Conservation (phyloP, 352 stramenopile species). For the Phytophthora citricola region DNA sequence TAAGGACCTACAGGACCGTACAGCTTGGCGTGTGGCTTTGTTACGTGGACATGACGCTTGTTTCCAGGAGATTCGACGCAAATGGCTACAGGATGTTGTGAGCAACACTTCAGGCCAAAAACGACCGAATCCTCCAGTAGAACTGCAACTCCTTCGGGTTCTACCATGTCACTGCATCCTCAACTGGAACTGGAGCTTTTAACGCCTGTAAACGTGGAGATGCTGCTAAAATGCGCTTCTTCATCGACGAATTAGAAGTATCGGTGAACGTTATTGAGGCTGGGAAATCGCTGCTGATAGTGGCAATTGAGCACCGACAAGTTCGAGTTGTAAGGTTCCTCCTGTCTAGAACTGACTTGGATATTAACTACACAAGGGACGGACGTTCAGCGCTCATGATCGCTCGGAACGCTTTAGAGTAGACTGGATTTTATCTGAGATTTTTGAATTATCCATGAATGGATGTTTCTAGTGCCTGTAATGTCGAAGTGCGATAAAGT, state of each 20-base stretch:
- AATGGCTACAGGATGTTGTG: slow-evolving; percentile 57
- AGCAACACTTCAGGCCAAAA: slow-evolving; percentile 16
- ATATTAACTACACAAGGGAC: slow-evolving; percentile 21
- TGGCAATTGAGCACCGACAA: slow-evolving; percentile 32
- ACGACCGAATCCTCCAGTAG: slow-evolving; percentile 11
- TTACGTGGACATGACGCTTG: slow-evolving; percentile 58
- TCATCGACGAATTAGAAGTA: slow-evolving; percentile 48
- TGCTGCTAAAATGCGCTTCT: slow-evolving; percentile 37
- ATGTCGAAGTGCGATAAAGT: slow-evolving; percentile 57
- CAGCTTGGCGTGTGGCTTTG: slow-evolving; percentile 67
- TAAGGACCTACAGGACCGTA: slow-evolving; percentile 50
- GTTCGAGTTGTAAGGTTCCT: slow-evolving; percentile 31
- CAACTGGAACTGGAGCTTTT: slow-evolving; percentile 44
- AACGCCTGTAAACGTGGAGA: slow-evolving; percentile 30
- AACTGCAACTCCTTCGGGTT: slow-evolving; percentile 1
- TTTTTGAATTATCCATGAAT: background rate
- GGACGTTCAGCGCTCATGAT: slow-evolving; percentile 23
- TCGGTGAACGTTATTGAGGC: slow-evolving; percentile 38
- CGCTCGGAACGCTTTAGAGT: background rate
- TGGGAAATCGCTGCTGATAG: slow-evolving; percentile 39
- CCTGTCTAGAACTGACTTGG: slow-evolving; percentile 29
- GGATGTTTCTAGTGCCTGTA: slow-evolving; percentile 30
- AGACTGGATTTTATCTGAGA: no score
- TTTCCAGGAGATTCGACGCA: slow-evolving; percentile 69
- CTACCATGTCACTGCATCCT: slow-evolving; percentile 34